Evolutionary conservation across 192 early-diverging fungal species (phyloP).

Genomic region (Ambispora gerdemannii): DNA sequence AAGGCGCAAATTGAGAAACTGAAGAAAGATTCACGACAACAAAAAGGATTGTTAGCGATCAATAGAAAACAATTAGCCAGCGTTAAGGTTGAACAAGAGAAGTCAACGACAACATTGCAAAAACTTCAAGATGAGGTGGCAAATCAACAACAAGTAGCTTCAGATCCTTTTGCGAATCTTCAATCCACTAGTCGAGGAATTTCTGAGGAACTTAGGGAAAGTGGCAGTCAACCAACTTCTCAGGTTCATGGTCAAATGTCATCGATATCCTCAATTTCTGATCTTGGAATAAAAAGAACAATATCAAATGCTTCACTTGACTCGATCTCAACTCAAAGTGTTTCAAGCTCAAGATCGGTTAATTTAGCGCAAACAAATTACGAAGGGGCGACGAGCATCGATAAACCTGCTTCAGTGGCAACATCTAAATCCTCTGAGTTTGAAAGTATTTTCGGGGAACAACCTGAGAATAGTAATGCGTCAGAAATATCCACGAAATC

Average conservation of each 20-base stretch:
- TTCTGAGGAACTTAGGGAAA: neutral
- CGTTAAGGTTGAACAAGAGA: slow-evolving; percentile 61
- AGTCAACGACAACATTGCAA: slow-evolving; percentile 25
- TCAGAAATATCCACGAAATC: neutral
- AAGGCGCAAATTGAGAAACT: slow-evolving; percentile 52
- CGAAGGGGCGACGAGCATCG: too few species aligned
- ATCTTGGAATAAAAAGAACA: slow-evolving; percentile 5
- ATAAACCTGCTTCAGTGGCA: slow-evolving; percentile 18
- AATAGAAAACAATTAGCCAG: slow-evolving; percentile 58
- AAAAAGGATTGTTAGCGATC: slow-evolving; percentile 60
- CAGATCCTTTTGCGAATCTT: slow-evolving; percentile 1
- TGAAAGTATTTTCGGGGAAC: neutral
- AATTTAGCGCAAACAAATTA: neutral
- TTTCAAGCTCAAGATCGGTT: slow-evolving; percentile 8
- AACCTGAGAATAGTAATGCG: neutral
- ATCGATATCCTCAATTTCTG: slow-evolving; percentile 18
- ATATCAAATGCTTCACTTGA: slow-evolving; percentile 16
- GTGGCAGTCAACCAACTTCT: neutral
- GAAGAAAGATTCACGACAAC: slow-evolving; percentile 54
- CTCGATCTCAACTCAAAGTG: slow-evolving; percentile 19
- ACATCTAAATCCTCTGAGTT: slow-evolving; percentile 13
- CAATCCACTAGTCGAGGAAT: neutral
- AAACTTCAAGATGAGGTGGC: neutral
- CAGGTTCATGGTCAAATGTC: slow-evolving; percentile 6
- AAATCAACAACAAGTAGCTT: neutral